Base-by-base conservation (phyloP, 148 eudicot genomes). In the Gaultheria prostrata region DNA sequence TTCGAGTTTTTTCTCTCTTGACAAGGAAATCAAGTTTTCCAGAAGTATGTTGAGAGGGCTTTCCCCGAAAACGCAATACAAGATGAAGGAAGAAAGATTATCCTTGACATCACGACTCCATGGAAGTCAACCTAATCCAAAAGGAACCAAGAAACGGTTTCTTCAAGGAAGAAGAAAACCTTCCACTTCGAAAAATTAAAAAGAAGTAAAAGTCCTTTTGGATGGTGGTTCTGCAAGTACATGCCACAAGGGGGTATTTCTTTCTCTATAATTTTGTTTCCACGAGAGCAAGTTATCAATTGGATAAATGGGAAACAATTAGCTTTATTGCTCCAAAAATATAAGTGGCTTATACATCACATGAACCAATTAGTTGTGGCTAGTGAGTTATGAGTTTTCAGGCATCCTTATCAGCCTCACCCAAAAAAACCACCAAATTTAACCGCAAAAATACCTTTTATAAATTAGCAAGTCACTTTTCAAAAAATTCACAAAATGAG, bases 101-200 rank as follows among this genome's bases (percentile, higher is more conserved):
- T 75, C 53, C 54, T 77, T 10, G 4, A 73, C 18, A 14, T 76
- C 4, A 24, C 50, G 13, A 76, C 20, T 26, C 61, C n/a, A 26
- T 63, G 53, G 80, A 49, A 50, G 21, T 77, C 43, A 14, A 28
- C 43, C 54, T 50, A 77, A 77, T 28, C 80, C 43, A 77, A 77
- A 51, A 28, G 63, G 61, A 30, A 17, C 57, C 80, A 50, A 51
- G 32, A 51, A 14, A 77, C 11, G 13, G 80, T 14, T 26, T 76
- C 57, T 76, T 0, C 54, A 48, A n/a, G 54, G 57, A 76, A 48
- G 35, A 5, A 12, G 7, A 77, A 9, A 63, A 2, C 13, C 30
- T 26, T 24, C 69, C 30, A 2, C 13, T 63, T n/a, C 4, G 8
- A 14, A 43, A 73, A 30, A 48, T 15, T 24, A 49, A 48, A 28